Evolutionary conservation across 2,329 filamentous ascomycete species (phyloP).

Genomic region (Phyllosticta ampelicida): DNA sequence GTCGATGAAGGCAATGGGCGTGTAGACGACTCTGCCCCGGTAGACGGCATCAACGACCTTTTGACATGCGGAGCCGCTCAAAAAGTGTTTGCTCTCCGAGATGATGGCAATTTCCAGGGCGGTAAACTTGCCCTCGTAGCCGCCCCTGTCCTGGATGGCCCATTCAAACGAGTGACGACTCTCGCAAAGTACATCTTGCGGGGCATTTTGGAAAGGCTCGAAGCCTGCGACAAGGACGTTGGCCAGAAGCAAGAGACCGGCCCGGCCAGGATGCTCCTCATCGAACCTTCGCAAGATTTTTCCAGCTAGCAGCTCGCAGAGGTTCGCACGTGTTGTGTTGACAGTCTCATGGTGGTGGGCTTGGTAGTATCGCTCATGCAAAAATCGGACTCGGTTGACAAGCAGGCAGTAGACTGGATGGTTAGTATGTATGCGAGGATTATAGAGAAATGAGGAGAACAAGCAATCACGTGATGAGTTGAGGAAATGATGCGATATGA

Average conservation of each 20-base stretch:
- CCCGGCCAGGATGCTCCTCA: constrained; percentile 61
- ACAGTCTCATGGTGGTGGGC: constrained; percentile 66
- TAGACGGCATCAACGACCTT: constrained; percentile 78
- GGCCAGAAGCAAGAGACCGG: constrained; percentile 61
- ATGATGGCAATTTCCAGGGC: constrained; percentile 76
- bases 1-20: constrained; percentile 69
- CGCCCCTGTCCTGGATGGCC: constrained; percentile 35
- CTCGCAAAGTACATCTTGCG: constrained; percentile 51
- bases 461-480: neutral
- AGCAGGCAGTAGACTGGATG: constrained; percentile 65
- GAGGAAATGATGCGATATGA: neutral
- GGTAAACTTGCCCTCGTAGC: constrained; percentile 53
- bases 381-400: constrained; percentile 70
- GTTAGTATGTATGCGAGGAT: neutral
- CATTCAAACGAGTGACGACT: constrained; percentile 38
- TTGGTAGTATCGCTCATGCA: constrained; percentile 65
- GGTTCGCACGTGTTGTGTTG: constrained; percentile 62
- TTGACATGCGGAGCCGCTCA: constrained; percentile 68
- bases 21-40: constrained; percentile 69
- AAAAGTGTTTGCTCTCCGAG: constrained; percentile 67
- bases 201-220: constrained; percentile 75
- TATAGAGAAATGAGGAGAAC: neutral
- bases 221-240: constrained; percentile 77
- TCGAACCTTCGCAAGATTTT: constrained; percentile 68
- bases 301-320: constrained; percentile 71